Evolutionary conservation across 2,329 filamentous ascomycete genomes (phyloP), one percentile per base, ranked within the genome.

Genomic region (Pseudogymnoascus sp.): DNA sequence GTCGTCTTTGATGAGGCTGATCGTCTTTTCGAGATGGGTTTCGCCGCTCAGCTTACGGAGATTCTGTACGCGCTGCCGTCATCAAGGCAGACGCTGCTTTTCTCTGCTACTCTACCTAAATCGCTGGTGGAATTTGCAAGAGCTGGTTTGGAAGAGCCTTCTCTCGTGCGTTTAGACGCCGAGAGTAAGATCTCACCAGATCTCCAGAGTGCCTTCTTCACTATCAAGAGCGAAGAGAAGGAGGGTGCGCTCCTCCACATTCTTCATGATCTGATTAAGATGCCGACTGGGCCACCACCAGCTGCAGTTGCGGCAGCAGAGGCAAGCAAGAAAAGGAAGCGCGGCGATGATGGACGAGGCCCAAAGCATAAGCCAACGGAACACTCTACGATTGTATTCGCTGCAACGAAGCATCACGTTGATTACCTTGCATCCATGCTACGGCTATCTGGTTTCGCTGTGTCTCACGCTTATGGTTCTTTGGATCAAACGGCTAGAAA

Each of bases 1-100:
- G 91, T 96, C 23, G 95, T 99, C 8, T 99, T 99, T 68, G 95
- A 99, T 74, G 95, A 99, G 76, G 95, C 95, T 1, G 95, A 99
- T 80, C 85, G 95, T 62, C 80, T 99, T 19, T 99, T 99, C 76
- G 95, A 99, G 74, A 97, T 99, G 93, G 96, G 95, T 70, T 99
- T 99, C 74, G 92, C 93, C 4, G 87, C 90, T 3, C 95, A 99
- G 73, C 80, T 99, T 69, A 89, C 90, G 0, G 95, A 99, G 74
- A 97, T 97, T 79, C 79, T 99, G 61, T 87, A 96, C 72, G 90
- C 92, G 0, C 79, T 99, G 15, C 95, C 96, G 0, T 79, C 85
- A 0, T 89, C 87, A 23, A 84, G 96, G 64, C 95, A 99, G 74
- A 99, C 93, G 2, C 79, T 97, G 7, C 81, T 99, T 1, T 99